phyloP scores from a whole-genome alignment of 768 basidiomycete species.

The Suillus ampliporus region DNA sequence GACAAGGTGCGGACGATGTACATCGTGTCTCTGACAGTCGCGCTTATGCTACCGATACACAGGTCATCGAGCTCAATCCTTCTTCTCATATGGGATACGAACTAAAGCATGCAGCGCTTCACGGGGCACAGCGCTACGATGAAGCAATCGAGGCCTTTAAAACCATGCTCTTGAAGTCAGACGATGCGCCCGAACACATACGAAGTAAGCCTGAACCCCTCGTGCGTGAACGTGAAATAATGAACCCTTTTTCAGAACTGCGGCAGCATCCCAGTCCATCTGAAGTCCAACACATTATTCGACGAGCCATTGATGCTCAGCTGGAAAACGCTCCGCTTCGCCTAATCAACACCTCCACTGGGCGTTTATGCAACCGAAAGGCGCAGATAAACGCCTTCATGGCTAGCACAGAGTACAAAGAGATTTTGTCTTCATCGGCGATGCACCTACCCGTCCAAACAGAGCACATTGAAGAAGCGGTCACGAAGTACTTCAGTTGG shows the following conservation, averaged over 20 bases:
- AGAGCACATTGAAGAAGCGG: neutral
- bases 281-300: neutral
- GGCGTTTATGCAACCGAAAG: neutral
- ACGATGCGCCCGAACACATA: neutral
- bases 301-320: neutral
- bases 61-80: neutral
- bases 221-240: neutral
- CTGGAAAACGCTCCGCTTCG: neutral
- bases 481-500: conserved; percentile 24
- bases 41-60: neutral
- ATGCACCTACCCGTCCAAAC: neutral
- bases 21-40: neutral
- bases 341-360: neutral
- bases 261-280: neutral
- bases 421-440: neutral
- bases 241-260: neutral
- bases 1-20: neutral
- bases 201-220: neutral
- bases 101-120: neutral
- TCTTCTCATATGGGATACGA: neutral
- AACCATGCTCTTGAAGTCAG: neutral
- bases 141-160: neutral
- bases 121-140: neutral
- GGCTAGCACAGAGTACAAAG: neutral
- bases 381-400: neutral